Conservation (phyloP, 176 grass and related monocot genomes). For the Puccinellia tenuiflora region DNA sequence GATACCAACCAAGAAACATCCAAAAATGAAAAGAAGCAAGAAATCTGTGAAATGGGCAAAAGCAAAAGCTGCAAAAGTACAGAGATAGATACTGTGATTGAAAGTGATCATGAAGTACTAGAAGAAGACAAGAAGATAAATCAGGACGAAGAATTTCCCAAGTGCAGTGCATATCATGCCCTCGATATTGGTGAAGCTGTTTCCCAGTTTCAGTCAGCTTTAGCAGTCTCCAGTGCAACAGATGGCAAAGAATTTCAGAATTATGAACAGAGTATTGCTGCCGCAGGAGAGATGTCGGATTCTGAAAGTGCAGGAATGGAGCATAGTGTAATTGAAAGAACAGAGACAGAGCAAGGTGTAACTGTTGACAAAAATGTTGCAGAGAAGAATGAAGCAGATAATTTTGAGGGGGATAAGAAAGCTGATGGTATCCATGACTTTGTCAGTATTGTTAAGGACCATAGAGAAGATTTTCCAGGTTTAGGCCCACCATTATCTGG, state of each 20-base stretch:
- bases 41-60: slow-evolving; percentile 17
- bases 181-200: background rate
- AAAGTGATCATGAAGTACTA: background rate
- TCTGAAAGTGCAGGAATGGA: background rate
- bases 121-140: slow-evolving; percentile 10
- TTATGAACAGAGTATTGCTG: slow-evolving; percentile 6
- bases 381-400: slow-evolving; percentile 22
- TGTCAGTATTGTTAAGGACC: background rate
- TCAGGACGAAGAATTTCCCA: background rate
- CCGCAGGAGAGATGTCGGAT: background rate
- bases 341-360: slow-evolving; percentile 13
- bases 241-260: slow-evolving; percentile 10
- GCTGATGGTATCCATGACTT: background rate
- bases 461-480: slow-evolving; percentile 4
- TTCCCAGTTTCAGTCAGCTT: slow-evolving; percentile 18
- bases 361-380: background rate
- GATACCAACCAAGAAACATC: slow-evolving; percentile 7
- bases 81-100: background rate
- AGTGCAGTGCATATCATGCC: background rate
- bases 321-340: slow-evolving; percentile 11
- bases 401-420: background rate
- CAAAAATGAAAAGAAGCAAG: slow-evolving; percentile 14
- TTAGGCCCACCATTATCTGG: background rate
- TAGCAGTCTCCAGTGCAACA: slow-evolving; percentile 3
- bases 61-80: background rate